Base-by-base conservation (phyloP, 352 stramenopile species). In the Aphanomyces stellatus region DNA sequence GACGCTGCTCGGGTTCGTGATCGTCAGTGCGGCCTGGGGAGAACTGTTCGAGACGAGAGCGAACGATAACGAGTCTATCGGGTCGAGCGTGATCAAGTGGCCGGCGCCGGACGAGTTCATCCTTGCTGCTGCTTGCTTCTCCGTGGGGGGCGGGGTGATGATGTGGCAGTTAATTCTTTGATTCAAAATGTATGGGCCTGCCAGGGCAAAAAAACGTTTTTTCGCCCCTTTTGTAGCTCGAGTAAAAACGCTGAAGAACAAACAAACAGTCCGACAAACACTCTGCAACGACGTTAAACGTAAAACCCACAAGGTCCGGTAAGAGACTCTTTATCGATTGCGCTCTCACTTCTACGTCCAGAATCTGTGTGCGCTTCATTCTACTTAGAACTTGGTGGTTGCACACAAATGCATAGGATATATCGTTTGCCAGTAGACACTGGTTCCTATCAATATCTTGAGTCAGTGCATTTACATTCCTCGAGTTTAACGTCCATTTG, bases 21-120 rank as follows among this genome's bases (percentile, higher is more conserved):
- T 93, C 56, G 79, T 90, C 60, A 95, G 65, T 64, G 90, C 79
- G 25, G 84, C 82, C 71, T 95, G 86, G 15, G 86, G 84, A 15
- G 86, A 83, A 53, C 76, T 76, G 60, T 81, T 71, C 34, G 80
- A 67, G 68, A 80, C 72, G 51, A 95, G 51, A 3, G 85, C 74
- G 72, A 95, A 95, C 37, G 82, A 73, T 41, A 95, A 72, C 68
- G 81, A 92, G 67, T 95, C 86, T 4, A 79, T 74, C n/a, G 86
- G 86, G 40, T 95, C 86, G 19, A 95, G 30, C 43, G 60, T 67
- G 60, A 67, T 67, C 28, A 30, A 22, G 34, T 67, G 60, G 30
- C 30, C 55, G 24, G 55, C 55, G 19, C 33, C 22, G 40, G 49
- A 57, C 25, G 49, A 33, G 49, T 57, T 57, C 49, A 57, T 57